Conservation (phyloP, 2,329 filamentous ascomycete genomes). For the Xenosphaeropsis pyriputrescens region DNA sequence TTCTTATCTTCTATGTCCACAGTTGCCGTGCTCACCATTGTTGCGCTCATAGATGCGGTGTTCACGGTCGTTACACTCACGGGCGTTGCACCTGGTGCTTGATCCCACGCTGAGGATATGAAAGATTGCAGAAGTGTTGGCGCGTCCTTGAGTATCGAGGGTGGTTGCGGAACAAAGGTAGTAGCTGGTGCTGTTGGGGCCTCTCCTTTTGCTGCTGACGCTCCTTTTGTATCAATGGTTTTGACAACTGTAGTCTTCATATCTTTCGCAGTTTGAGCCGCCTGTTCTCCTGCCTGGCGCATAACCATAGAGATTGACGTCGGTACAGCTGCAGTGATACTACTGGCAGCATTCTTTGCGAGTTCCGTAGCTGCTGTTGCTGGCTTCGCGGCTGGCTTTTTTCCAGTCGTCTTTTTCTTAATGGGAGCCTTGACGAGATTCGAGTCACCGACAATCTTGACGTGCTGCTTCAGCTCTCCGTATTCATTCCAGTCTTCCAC, state of each 20-base stretch:
- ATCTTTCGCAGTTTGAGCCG: slow-evolving; percentile 48
- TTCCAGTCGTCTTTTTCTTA: slow-evolving; percentile 4
- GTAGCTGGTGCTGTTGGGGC: slow-evolving; percentile 7
- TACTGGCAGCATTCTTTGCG: slow-evolving; percentile 1
- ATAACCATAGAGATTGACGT: slow-evolving; percentile 26
- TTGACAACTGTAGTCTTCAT: slow-evolving; percentile 24
- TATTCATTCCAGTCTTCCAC: slow-evolving; percentile 99
- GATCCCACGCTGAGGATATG: slow-evolving; percentile 4
- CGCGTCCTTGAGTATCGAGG: slow-evolving; percentile 1
- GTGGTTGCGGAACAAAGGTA: not conserved
- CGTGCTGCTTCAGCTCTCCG: slow-evolving; percentile 79
- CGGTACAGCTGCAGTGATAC: slow-evolving; percentile 7
- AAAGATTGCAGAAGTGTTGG: slow-evolving; percentile 11
- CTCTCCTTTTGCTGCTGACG: slow-evolving; percentile 8
- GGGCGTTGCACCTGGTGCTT: not conserved
- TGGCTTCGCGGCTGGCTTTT: slow-evolving; percentile 4
- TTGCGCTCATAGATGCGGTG: not conserved
- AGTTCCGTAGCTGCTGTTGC: slow-evolving; percentile 6
- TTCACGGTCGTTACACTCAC: too few relatives aligned
- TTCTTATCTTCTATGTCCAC: too few relatives aligned
- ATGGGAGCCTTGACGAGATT: slow-evolving; percentile 12
- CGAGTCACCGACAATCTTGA: slow-evolving; percentile 38
- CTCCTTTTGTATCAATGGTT: too few relatives aligned
- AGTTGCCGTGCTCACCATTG: not conserved
- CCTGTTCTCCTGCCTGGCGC: slow-evolving; percentile 47